These are phyloP conservation scores for Monilinia laxa DNA, from an alignment of 2,329 filamentous ascomycete species.

Conservation along the genomic window DNA sequence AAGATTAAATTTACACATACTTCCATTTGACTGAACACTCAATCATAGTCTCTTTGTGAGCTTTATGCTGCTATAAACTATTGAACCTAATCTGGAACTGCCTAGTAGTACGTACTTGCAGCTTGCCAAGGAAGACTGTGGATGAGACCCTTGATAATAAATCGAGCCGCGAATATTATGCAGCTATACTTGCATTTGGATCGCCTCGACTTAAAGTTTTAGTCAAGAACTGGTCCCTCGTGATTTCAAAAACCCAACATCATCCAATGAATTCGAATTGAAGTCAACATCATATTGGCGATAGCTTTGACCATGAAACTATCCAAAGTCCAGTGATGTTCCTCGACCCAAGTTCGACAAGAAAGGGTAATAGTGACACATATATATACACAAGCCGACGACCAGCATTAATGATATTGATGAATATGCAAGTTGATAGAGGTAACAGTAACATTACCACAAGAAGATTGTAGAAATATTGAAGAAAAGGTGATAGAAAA, in stretches of 20 bases:
- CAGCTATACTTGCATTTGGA: constrained; percentile 7
- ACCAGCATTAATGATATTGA: background rate
- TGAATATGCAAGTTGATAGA: background rate
- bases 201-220: background rate
- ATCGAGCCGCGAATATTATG: background rate
- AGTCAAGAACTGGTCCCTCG: background rate
- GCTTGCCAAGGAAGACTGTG: background rate
- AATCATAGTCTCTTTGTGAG: background rate
- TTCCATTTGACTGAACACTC: background rate
- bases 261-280: background rate
- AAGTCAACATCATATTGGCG: background rate
- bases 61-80: background rate
- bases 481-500: constrained; percentile 10
- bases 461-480: background rate
- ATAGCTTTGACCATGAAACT: background rate
- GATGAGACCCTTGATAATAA: background rate
- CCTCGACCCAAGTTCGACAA: background rate
- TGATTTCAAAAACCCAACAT: background rate
- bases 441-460: background rate
- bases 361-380: background rate
- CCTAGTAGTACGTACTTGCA: background rate
- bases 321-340: background rate
- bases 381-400: background rate
- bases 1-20: background rate
- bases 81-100: background rate